Base-by-base conservation (phyloP, 75 land plant genomes). In the Cryptomeria japonica region DNA sequence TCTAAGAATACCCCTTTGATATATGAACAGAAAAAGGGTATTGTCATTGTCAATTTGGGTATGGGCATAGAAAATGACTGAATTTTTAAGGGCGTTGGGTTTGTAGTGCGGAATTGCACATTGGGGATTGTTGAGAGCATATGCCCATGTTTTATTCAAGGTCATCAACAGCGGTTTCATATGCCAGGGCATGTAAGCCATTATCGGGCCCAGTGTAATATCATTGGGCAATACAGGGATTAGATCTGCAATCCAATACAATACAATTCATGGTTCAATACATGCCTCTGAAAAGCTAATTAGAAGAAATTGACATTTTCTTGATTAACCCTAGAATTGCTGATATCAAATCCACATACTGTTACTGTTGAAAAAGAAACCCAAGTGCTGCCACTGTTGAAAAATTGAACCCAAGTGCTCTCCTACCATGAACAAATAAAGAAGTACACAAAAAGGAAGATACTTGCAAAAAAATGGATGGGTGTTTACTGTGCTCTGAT, bases 181-280 rank as follows among this genome's bases (percentile, higher is more conserved):
- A 34, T 75, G 32, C 77, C 77, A 75, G 77, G 77, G 77, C 8
- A 75, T 34, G 77, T 14, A 75, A 75, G 77, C 77, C 77, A 75
- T 34, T 3, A 75, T 0, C 34, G 77, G 38, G 2, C 77, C 77
- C 77, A 75, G 8, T 3, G 77, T 75, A 34, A 75, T 14, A 31
- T 75, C 77, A 34, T 75, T 34, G 1, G 77, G 77, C 14, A 75
- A 25, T 10, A 13, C 14, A 34, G 77, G 77, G 13, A 75, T 75
- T 31, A 75, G n/a, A 75, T 75, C 77, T 75, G 77, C 38, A 75
- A 34, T 32, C 3, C 77, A 14, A 32, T 32, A 1, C 15, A 75
- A 75, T 34, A 75, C 77, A 75, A 32, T 75, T 13, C 77, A 73
- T 13, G 12, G 12, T 73, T 64, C 28, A 64, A 64, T 64, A 7